Percentiles rank a stretch among this genome's conserved stretches.
phyloP scores from a whole-genome alignment of 1,284 basidiomycete genomes.

The Moesziomyces globuligerus region DNA sequence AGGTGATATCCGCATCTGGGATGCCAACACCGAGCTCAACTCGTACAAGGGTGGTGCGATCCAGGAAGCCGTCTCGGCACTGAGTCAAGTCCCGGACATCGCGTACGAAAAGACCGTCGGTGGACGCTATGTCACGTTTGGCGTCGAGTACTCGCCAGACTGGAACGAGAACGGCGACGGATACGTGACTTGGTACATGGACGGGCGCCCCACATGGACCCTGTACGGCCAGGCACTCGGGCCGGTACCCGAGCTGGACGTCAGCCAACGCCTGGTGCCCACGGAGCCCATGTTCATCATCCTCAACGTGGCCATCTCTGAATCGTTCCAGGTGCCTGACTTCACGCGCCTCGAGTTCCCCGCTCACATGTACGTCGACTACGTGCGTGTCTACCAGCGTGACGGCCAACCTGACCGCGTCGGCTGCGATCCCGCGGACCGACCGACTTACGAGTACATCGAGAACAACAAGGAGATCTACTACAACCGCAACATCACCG shows the following conservation, averaged over 20 bases:
- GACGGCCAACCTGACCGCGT: conserved; percentile 66
- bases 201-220: conserved; percentile 62
- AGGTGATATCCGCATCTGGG: conserved; percentile 52
- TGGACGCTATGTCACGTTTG: conserved; percentile 55
- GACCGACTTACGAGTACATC: conserved; percentile 66
- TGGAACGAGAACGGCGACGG: conserved; percentile 56
- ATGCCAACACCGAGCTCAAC: conserved; percentile 54
- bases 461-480: conserved; percentile 63
- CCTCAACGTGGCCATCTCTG: conserved; percentile 63
- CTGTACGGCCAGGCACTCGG: conserved; percentile 47
- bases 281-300: conserved; percentile 61
- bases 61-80: conserved; percentile 65
- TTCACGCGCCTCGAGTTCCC: conserved; percentile 68
- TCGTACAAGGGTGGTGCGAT: conserved; percentile 61
- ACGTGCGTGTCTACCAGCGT: conserved; percentile 70
- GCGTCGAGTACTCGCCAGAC: conserved; percentile 66
- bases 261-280: conserved; percentile 56
- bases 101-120: conserved; percentile 47
- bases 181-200: conserved; percentile 62
- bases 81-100: conserved; percentile 53
- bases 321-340: conserved; percentile 69
- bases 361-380: conserved; percentile 69
- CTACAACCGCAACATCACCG: conserved; percentile 59
- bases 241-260: conserved; percentile 45
- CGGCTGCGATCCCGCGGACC: conserved; percentile 62